Conservation (phyloP, 768 basidiomycete genomes). For the Rubroboletus pulcherrimus region DNA sequence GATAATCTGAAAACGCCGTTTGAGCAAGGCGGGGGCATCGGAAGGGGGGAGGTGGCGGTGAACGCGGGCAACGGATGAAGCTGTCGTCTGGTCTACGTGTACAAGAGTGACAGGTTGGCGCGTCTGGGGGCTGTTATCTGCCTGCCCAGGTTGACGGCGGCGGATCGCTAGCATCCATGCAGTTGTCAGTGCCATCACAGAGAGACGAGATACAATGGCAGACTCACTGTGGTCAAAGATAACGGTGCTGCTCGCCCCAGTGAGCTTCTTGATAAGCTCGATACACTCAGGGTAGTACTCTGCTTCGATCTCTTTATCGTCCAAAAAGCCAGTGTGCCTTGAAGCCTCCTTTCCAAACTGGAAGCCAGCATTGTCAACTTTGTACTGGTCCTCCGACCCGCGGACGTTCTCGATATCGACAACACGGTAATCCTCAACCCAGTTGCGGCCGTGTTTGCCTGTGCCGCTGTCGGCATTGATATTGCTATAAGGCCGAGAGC, state of each 20-base stretch:
- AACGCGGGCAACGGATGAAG: slow-evolving; percentile 40
- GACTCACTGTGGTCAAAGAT: slow-evolving; percentile 42
- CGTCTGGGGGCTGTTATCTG: slow-evolving; percentile 35
- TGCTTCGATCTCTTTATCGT: slow-evolving; percentile 34
- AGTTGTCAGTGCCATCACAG: neutral
- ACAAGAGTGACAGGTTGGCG: slow-evolving; percentile 42
- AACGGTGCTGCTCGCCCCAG: slow-evolving; percentile 37
- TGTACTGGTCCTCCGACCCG: slow-evolving; percentile 31
- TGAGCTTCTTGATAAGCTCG: slow-evolving; percentile 36
- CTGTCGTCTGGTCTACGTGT: slow-evolving; percentile 46
- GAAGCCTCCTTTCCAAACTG: slow-evolving; percentile 28
- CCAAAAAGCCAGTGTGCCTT: slow-evolving; percentile 30
- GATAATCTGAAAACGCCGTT: slow-evolving; percentile 48
- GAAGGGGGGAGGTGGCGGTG: slow-evolving; percentile 39
- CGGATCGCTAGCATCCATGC: slow-evolving; percentile 36
- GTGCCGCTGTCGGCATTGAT: slow-evolving; percentile 19
- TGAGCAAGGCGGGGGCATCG: slow-evolving; percentile 38
- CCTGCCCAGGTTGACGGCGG: slow-evolving; percentile 36
- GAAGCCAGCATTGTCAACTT: slow-evolving; percentile 35
- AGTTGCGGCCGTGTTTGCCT: slow-evolving; percentile 19
- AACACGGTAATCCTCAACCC: slow-evolving; percentile 5
- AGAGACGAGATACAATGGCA: neutral
- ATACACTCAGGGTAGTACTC: slow-evolving; percentile 40
- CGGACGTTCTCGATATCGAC: slow-evolving; percentile 33
- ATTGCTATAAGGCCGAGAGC: slow-evolving; percentile 12